Percentiles rank a stretch among this genome's conserved stretches.
Conservation (phyloP, 2,329 filamentous ascomycete species). For the Fusarium sp. region DNA sequence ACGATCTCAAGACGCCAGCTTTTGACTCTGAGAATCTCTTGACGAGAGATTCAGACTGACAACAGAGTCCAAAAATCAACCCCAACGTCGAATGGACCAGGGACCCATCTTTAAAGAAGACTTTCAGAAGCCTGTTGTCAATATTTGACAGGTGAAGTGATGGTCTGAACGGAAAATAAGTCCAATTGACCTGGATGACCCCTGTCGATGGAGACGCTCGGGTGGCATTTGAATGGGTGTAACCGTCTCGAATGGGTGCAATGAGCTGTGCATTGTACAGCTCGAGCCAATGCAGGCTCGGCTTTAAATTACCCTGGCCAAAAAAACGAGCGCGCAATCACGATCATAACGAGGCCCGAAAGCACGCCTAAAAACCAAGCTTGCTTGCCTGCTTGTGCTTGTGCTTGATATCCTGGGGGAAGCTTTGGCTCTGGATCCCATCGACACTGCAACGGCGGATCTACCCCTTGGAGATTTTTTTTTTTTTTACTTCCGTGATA, state of each 20-base stretch:
- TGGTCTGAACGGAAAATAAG: slow-evolving; percentile 12
- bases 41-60: neutral
- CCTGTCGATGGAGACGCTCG: slow-evolving; percentile 28
- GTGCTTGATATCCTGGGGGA: slow-evolving; percentile 12
- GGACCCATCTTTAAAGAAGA: slow-evolving; percentile 10
- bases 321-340: slow-evolving; percentile 22
- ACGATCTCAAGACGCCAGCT: neutral
- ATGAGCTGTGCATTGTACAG: slow-evolving; percentile 32
- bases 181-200: slow-evolving; percentile 26
- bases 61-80: neutral
- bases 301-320: slow-evolving; percentile 33
- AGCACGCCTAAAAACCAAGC: slow-evolving; percentile 12
- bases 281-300: slow-evolving; percentile 27
- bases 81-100: slow-evolving; percentile 5
- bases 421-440: slow-evolving; percentile 27
- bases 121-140: slow-evolving; percentile 1
- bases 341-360: slow-evolving; percentile 20
- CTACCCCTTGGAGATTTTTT: slow-evolving; percentile 15
- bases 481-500: neutral
- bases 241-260: slow-evolving; percentile 20
- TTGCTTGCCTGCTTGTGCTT: neutral
- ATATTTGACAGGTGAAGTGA: slow-evolving; percentile 17
- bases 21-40: neutral
- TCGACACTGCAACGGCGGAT: slow-evolving; percentile 28
- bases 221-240: slow-evolving; percentile 27